phyloP scores from a whole-genome alignment of 257 asterid genomes.

The Lavandula angustifolia region DNA sequence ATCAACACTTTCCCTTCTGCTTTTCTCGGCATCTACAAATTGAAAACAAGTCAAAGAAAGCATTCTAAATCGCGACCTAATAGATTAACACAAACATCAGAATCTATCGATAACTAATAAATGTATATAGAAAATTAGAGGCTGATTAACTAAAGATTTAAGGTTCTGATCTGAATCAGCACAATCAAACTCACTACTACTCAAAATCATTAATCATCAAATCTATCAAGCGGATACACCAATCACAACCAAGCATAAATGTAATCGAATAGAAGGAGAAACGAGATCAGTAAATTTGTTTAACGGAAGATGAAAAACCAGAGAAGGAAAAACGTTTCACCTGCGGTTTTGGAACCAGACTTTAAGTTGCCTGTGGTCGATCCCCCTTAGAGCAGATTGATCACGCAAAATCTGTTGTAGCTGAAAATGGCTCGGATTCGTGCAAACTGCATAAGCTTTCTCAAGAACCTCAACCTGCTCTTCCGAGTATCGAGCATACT shows the following conservation, averaged over 20 bases:
- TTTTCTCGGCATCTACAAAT: constrained; percentile 44
- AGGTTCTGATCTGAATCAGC: constrained; percentile 22
- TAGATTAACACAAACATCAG: constrained; percentile 20
- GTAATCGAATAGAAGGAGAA: neutral
- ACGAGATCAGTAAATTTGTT: neutral
- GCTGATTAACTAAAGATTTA: constrained; percentile 23
- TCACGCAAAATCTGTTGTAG: constrained; percentile 38
- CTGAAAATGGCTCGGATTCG: constrained; percentile 40
- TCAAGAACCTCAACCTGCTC: constrained; percentile 52
- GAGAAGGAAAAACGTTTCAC: constrained; percentile 29
- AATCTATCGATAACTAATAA: constrained; percentile 14
- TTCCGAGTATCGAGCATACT: constrained; percentile 42
- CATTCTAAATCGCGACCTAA: neutral
- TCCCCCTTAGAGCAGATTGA: constrained; percentile 32
- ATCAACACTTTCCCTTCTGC: constrained; percentile 35
- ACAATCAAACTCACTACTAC: constrained; percentile 19
- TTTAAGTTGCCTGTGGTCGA: constrained; percentile 44
- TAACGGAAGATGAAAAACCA: neutral
- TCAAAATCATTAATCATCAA: constrained; percentile 28
- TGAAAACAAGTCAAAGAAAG: constrained; percentile 16
- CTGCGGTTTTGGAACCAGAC: constrained; percentile 71
- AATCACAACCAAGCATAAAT: constrained; percentile 19
- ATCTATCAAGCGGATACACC: constrained; percentile 20
- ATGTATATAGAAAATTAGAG: constrained; percentile 17
- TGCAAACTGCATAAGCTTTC: constrained; percentile 39